Conservation (phyloP, 495 filamentous ascomycete species). For the Neurospora tetrasperma region DNA sequence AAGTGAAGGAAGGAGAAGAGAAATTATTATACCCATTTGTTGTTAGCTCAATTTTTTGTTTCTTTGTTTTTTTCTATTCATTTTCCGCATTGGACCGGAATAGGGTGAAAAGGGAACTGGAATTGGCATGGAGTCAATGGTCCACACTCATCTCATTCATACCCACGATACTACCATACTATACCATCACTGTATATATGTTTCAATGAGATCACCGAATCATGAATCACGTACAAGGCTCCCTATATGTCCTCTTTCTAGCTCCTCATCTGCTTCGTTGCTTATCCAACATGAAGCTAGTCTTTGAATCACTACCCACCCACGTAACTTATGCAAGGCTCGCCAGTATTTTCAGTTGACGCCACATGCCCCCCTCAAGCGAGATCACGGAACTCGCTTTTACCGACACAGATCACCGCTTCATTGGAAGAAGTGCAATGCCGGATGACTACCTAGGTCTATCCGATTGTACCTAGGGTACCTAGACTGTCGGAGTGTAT, state of each 20-base stretch:
- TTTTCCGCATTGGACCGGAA: background rate
- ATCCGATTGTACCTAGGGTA: no score
- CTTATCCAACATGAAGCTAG: background rate
- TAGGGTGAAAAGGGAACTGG: background rate
- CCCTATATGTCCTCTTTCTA: background rate
- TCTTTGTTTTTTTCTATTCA: background rate
- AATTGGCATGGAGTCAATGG: background rate
- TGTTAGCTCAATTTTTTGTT: background rate
- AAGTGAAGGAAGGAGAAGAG: background rate
- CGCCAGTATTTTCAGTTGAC: background rate
- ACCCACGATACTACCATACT: background rate
- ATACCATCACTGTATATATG: background rate
- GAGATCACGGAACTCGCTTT: background rate
- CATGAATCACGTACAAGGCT: background rate
- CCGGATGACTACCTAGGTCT: background rate
- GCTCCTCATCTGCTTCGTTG: background rate
- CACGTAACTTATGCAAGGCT: background rate
- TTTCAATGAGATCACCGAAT: background rate
- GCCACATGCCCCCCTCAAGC: background rate
- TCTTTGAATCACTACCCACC: background rate
- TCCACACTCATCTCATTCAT: background rate
- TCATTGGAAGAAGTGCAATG: background rate
- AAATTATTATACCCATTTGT: background rate
- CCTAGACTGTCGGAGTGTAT: no score
- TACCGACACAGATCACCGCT: background rate